Base-by-base conservation (phyloP, 352 stramenopile species). In the Phytophthora rubi region DNA sequence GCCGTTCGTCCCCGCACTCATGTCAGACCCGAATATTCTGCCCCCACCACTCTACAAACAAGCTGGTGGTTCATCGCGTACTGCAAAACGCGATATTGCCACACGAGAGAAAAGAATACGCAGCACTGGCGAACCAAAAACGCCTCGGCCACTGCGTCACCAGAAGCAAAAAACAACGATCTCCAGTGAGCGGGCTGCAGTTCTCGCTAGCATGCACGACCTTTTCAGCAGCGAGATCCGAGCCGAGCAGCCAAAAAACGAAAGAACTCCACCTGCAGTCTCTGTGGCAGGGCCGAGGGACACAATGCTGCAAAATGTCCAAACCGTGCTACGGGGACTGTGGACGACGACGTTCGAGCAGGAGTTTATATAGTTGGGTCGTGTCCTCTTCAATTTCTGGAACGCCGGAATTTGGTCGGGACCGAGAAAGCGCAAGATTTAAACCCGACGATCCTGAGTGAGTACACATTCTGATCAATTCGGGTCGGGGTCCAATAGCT, bases 381-480 rank as follows among this genome's bases (percentile, higher is more conserved):
- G n/a, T 65, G 42, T 26, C 53, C 61, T 7, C n/a, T 62, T 32
- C 13, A 56, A n/a, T 39, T 57, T 1, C 53, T 62, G 6, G 13
- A 61, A 4, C 52, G 28, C 0, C n/a, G 33, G 33, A 62, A 44
- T 57, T 35, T 62, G 16, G 13, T n/a, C 10, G 21, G 0, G 12
- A 23, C 16, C 16, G 21, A 15, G 15, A 16, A 49, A 49, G 10
- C 5, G 10, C 8, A 23, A 53, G 9, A 15, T 51, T 10, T 23
- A 57, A 49, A 48, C 45, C 51, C 60, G 52, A 59, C 28, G 1
- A 56, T 68, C 53, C 9, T 62, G 2, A 62, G 42, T 35, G 61
- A 68, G 26, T 68, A 62, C 13, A 30, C 15, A n/a, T 59, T 59
- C 30, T 67, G 59, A 67, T 42, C 45, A 62, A 56, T 68, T 49